phyloP scores from a whole-genome alignment of 257 asterid genomes.

The Gardenia jasminoides region DNA sequence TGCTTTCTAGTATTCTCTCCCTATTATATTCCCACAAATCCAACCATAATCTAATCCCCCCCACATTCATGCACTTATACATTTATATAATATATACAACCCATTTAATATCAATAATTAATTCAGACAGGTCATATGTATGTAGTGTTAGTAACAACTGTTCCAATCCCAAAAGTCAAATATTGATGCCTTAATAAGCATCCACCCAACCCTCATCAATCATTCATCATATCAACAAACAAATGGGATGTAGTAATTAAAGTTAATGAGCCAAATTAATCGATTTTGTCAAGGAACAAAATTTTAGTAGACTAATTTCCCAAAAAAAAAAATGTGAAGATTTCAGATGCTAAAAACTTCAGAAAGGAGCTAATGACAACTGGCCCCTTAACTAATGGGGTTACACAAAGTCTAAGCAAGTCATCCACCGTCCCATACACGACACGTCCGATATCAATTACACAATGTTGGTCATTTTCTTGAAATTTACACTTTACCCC shows the following conservation, averaged over 20 bases:
- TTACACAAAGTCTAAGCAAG: background rate
- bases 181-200: background rate
- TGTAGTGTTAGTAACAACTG: background rate
- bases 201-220: background rate
- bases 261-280: background rate
- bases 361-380: background rate
- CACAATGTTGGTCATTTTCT: constrained; percentile 21
- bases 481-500: background rate
- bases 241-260: background rate
- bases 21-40: constrained; percentile 6
- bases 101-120: background rate
- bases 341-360: background rate
- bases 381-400: background rate
- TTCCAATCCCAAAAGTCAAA: constrained; percentile 19
- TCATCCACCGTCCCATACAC: constrained; percentile 27
- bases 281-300: background rate
- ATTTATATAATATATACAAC: background rate
- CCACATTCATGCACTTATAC: constrained; percentile 3
- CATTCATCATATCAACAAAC: constrained; percentile 1
- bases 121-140: background rate
- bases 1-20: background rate
- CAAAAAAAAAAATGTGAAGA: no score
- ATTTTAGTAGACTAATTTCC: background rate
- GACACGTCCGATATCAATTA: constrained; percentile 19
- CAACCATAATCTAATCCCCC: constrained; percentile 6